Percentiles rank a stretch among this genome's conserved stretches.
These are phyloP conservation scores for Kwoniella bestiolae DNA, from an alignment of 768 basidiomycete genomes.

Conservation along the genomic window DNA sequence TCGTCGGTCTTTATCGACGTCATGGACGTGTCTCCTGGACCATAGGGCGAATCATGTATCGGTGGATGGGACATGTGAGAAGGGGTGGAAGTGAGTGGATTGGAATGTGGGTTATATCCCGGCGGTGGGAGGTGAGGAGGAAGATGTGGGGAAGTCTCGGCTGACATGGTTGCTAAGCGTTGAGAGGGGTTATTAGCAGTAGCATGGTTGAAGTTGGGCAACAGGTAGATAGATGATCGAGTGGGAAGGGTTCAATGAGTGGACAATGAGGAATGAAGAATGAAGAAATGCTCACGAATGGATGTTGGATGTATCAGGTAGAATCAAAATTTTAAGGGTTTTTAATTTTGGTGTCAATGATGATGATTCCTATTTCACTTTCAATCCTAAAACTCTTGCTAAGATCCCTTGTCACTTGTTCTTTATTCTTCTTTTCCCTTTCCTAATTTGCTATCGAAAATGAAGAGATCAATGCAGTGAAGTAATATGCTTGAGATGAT, in stretches of 20 bases:
- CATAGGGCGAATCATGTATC: slow-evolving; percentile 10
- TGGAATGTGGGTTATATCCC: slow-evolving; percentile 16
- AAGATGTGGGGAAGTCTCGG: slow-evolving; percentile 26
- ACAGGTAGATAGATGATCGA: background rate
- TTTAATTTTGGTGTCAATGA: background rate
- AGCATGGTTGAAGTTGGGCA: background rate
- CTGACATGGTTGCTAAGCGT: slow-evolving; percentile 19
- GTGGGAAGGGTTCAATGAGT: background rate
- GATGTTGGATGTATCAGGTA: background rate
- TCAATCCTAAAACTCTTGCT: too few species aligned
- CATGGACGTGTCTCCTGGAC: slow-evolving; percentile 18
- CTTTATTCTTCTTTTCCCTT: background rate
- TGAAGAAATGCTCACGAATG: background rate
- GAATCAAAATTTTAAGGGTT: background rate
- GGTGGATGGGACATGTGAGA: slow-evolving; percentile 14
- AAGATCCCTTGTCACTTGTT: background rate
- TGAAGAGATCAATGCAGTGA: background rate
- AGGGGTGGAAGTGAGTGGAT: slow-evolving; percentile 15
- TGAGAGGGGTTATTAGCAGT: background rate
- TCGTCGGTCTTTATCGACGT: slow-evolving; percentile 25
- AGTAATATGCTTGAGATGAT: background rate
- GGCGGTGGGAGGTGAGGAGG: slow-evolving; percentile 21
- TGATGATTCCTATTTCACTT: too few species aligned
- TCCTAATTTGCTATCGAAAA: background rate
- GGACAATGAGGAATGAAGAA: background rate